Evolutionary conservation across 2,329 filamentous ascomycete species (phyloP).

Genomic region (Venturia aucupariae): DNA sequence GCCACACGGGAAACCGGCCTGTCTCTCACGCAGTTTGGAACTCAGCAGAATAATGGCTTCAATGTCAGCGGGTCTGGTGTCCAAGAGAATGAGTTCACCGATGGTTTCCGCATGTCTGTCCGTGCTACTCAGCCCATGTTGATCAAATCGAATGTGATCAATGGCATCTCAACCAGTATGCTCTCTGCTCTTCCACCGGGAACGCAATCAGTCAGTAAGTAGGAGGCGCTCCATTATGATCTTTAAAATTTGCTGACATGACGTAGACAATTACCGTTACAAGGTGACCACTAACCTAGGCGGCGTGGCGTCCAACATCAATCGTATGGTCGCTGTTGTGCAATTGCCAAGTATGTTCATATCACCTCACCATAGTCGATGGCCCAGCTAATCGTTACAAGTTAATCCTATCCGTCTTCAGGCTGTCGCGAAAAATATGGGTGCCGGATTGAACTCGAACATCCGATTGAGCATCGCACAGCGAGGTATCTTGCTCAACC

Average conservation of each 20-base stretch:
- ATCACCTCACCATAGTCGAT: constrained; percentile 6
- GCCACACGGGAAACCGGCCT: constrained; percentile 28
- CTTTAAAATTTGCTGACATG: neutral
- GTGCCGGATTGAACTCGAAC: constrained; percentile 24
- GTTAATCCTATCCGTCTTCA: constrained; percentile 29
- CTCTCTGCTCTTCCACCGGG: constrained; percentile 24
- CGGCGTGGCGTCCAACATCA: constrained; percentile 26
- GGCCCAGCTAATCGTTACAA: constrained; percentile 12
- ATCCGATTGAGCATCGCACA: constrained; percentile 29
- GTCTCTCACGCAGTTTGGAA: constrained; percentile 26
- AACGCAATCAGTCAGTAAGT: constrained; percentile 24
- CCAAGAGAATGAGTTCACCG: constrained; percentile 30
- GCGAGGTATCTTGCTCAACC: constrained; percentile 27
- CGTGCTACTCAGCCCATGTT: constrained; percentile 28
- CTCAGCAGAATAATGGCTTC: constrained; percentile 21
- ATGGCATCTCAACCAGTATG: constrained; percentile 27
- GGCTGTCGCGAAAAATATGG: constrained; percentile 27
- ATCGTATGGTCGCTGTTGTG: constrained; percentile 28
- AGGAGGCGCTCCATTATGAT: neutral
- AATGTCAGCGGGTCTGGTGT: constrained; percentile 27
- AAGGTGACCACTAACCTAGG: constrained; percentile 26
- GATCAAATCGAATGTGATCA: constrained; percentile 28
- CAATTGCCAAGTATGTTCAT: constrained; percentile 26
- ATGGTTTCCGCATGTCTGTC: constrained; percentile 30
- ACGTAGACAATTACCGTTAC: constrained; percentile 28